These are phyloP conservation scores for Pseudotulostoma volvatum DNA, from an alignment of 495 filamentous ascomycete species.

Conservation along the genomic window DNA sequence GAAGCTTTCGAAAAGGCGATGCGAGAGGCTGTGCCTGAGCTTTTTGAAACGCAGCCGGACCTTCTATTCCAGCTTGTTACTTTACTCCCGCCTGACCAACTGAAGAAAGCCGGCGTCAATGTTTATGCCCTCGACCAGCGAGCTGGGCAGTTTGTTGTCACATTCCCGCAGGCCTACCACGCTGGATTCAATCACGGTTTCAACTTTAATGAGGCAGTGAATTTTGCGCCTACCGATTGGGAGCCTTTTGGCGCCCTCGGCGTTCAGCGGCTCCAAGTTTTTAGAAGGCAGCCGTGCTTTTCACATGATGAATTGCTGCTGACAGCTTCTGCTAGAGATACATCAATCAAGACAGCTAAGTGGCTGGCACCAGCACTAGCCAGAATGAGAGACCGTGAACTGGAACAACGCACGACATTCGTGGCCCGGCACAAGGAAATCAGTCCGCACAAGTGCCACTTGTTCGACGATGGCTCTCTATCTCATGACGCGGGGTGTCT, in stretches of 20 bases:
- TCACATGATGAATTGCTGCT: conserved; percentile 94
- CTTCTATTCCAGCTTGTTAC: conserved; percentile 95
- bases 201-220: conserved; percentile 98
- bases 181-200: conserved; percentile 93
- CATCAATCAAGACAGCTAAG: conserved; percentile 82
- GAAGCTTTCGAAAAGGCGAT: conserved; percentile 91
- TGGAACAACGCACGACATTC: conserved; percentile 49
- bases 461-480: conserved; percentile 16
- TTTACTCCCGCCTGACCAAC: conserved; percentile 77
- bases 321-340: conserved; percentile 63
- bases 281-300: conserved; percentile 86
- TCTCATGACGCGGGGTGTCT: conserved; percentile 20
- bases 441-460: conserved; percentile 28
- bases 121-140: conserved; percentile 89
- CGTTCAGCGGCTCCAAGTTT: conserved; percentile 71
- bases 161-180: conserved; percentile 83
- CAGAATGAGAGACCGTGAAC: conserved; percentile 57
- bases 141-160: conserved; percentile 91
- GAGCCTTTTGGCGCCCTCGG: conserved; percentile 81
- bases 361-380: conserved; percentile 83
- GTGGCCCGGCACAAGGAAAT: conserved; percentile 44
- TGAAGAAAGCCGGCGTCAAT: conserved; percentile 85
- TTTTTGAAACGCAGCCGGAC: conserved; percentile 95
- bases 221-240: conserved; percentile 96
- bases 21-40: conserved; percentile 83